Evolutionary conservation across 345 rosid genomes (phyloP).

Genomic region (Pistacia integerrima): DNA sequence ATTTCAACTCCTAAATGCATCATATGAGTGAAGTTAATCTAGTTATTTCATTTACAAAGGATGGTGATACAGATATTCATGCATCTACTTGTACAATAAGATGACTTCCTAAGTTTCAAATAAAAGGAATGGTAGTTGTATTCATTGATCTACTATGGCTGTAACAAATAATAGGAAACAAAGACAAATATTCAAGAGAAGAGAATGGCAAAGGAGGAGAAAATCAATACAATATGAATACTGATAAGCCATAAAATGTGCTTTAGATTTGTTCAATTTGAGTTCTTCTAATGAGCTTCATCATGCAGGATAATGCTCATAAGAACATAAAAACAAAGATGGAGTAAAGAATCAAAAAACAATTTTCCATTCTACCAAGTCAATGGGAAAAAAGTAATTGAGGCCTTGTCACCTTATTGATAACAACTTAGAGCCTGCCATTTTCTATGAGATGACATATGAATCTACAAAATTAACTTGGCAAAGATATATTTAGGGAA

Average conservation of each 20-base stretch:
- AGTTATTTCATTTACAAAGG: background rate
- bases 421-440: background rate
- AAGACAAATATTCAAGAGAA: background rate
- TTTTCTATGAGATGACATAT: background rate
- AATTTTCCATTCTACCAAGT: background rate
- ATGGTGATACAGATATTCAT: background rate
- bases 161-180: background rate
- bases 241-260: background rate
- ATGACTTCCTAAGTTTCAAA: background rate
- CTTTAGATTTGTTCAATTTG: background rate
- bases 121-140: background rate
- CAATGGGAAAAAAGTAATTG: background rate
- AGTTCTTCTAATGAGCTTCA: background rate
- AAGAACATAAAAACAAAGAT: background rate
- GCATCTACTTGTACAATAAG: background rate
- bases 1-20: background rate
- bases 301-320: background rate
- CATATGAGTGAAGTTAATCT: background rate
- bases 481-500: slow-evolving; percentile 4
- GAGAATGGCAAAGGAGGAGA: background rate
- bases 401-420: slow-evolving; percentile 2
- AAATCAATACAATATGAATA: background rate
- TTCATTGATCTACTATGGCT: background rate
- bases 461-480: background rate
- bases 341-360: background rate